Percentiles rank a stretch among this genome's conserved stretches.
Conservation (phyloP, 257 asterid species). For the Nicotiana tabacum region DNA sequence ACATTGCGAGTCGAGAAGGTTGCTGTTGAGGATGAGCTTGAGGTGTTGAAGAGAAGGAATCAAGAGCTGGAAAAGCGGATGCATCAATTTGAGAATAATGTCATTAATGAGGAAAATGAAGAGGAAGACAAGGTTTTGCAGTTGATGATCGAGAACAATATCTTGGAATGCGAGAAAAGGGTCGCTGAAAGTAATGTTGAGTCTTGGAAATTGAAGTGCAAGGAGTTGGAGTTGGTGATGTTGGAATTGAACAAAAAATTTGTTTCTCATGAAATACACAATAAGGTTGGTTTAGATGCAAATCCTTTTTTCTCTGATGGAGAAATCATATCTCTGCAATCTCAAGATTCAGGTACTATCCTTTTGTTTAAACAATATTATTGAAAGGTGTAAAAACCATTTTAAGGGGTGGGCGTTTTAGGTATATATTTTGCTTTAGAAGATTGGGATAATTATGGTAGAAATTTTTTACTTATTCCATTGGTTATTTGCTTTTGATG, state of each 20-base stretch:
- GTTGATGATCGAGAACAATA: constrained; percentile 47
- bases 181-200: constrained; percentile 39
- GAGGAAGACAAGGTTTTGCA: constrained; percentile 26
- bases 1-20: constrained; percentile 15
- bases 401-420: not conserved
- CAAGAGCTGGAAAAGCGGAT: constrained; percentile 30
- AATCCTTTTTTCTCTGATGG: not conserved
- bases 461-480: not conserved
- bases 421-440: not conserved
- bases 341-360: not conserved
- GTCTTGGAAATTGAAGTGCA: constrained; percentile 43
- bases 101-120: constrained; percentile 11
- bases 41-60: constrained; percentile 30
- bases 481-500: constrained; percentile 8
- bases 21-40: constrained; percentile 20
- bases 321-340: not conserved
- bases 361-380: not conserved
- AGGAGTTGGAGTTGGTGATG: constrained; percentile 37
- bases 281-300: constrained; percentile 1
- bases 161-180: constrained; percentile 46
- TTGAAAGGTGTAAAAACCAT: not conserved
- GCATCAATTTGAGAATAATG: not conserved
- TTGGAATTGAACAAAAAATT: constrained; percentile 27
- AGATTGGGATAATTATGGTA: not conserved
- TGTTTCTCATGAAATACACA: not conserved